These are phyloP conservation scores for Gracilaria caudata DNA, from an alignment of 23 red algal genomes.

Conservation along the genomic window DNA sequence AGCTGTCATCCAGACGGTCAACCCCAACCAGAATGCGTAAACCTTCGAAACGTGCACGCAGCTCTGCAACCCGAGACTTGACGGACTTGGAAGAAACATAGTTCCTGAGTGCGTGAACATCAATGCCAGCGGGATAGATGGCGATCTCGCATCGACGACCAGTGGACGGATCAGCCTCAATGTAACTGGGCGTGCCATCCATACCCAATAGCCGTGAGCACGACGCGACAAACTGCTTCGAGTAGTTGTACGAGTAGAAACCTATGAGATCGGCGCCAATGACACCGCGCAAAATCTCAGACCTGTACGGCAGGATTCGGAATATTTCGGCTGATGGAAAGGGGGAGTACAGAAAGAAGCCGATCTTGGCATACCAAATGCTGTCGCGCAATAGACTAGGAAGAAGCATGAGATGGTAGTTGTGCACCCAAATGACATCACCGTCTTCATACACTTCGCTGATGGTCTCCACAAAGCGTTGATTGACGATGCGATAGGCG, in stretches of 20 bases:
- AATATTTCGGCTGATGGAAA: conserved; percentile 93
- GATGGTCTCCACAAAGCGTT: conserved; percentile 84
- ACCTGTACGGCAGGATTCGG: conserved; percentile 80
- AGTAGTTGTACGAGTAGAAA: conserved; percentile 82
- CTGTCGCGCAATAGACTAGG: conserved; percentile 76
- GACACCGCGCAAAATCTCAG: conserved; percentile 71
- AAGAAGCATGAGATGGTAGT: conserved; percentile 87
- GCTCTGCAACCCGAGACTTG: conserved; percentile 63
- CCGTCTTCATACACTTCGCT: conserved; percentile 76
- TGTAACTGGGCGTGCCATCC: conserved; percentile 74
- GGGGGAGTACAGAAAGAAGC: conserved; percentile 87
- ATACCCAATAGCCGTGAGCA: conserved; percentile 74
- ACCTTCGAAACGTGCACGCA: conserved; percentile 75
- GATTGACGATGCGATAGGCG: conserved; percentile 76
- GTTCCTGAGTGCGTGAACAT: conserved; percentile 48
- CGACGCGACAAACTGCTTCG: conserved; percentile 73
- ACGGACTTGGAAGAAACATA: conserved; percentile 60
- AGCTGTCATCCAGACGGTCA: conserved; percentile 90
- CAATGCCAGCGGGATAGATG: conserved; percentile 89
- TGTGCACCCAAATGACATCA: conserved; percentile 91
- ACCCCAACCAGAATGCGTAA: conserved; percentile 79
- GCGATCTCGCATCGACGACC: conserved; percentile 75
- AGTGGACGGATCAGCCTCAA: conserved; percentile 62
- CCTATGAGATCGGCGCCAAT: conserved; percentile 83
- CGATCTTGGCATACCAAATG: conserved; percentile 85